A percentile compares a stretch with the other conserved stretches of the same genome.
These are phyloP conservation scores for Miscanthus lutarioriparius DNA, from an alignment of 176 grass and related monocot species.

Conservation along the genomic window DNA sequence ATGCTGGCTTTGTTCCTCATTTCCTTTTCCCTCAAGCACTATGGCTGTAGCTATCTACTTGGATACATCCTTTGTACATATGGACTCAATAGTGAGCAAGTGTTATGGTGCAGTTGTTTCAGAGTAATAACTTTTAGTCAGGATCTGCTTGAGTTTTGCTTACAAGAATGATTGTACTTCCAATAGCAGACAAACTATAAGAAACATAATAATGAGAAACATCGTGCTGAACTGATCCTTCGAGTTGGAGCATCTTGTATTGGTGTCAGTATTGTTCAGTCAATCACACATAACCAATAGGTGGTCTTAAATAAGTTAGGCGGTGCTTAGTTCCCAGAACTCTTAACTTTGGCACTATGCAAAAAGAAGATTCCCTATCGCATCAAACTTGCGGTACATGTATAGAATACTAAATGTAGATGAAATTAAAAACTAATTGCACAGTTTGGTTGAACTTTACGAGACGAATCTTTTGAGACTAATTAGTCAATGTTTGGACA, in stretches of 20 bases:
- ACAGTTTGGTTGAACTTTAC: no score
- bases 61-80: not conserved
- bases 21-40: not conserved
- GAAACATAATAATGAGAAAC: not conserved
- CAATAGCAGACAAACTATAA: not conserved
- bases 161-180: not conserved
- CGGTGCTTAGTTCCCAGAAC: no score
- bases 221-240: not conserved
- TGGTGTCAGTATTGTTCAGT: not conserved
- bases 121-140: slow-evolving; percentile 6
- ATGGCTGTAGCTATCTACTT: slow-evolving; percentile 11
- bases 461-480: no score
- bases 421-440: no score
- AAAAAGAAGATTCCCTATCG: no score
- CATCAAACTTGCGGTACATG: no score
- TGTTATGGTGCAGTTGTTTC: not conserved
- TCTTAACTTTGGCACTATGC: no score
- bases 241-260: not conserved
- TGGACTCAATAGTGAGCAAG: not conserved
- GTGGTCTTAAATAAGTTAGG: not conserved
- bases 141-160: slow-evolving; percentile 9
- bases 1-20: not conserved
- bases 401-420: no score
- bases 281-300: not conserved
- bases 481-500: no score